These are phyloP conservation scores for Monosporascus sp. DNA, from an alignment of 2,329 filamentous ascomycete species.

Conservation along the genomic window DNA sequence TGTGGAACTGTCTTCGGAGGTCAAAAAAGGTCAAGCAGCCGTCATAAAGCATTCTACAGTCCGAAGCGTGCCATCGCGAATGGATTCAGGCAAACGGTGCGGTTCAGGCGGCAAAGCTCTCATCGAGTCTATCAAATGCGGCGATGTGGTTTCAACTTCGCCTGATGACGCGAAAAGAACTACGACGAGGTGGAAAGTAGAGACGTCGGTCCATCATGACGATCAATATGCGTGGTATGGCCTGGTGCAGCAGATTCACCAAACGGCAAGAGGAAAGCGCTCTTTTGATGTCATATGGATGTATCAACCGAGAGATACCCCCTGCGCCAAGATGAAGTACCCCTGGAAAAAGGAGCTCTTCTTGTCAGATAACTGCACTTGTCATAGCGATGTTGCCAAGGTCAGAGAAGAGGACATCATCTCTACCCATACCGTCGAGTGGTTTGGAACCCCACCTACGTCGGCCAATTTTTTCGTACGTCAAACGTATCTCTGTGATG, in stretches of 20 bases:
- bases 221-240: slow-evolving; percentile 62
- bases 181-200: slow-evolving; percentile 52
- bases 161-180: slow-evolving; percentile 39
- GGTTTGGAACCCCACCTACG: slow-evolving; percentile 45
- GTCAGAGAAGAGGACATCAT: slow-evolving; percentile 53
- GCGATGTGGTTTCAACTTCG: slow-evolving; percentile 45
- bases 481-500: slow-evolving; percentile 59
- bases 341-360: slow-evolving; percentile 71
- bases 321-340: slow-evolving; percentile 63
- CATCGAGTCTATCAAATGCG: slow-evolving; percentile 33
- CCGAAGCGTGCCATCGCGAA: neutral
- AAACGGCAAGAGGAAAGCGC: slow-evolving; percentile 27
- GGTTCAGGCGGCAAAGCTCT: slow-evolving; percentile 12
- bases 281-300: slow-evolving; percentile 68
- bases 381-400: slow-evolving; percentile 34
- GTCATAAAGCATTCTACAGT: slow-evolving; percentile 16
- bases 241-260: slow-evolving; percentile 56
- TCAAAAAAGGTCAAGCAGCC: slow-evolving; percentile 23
- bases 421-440: slow-evolving; percentile 53
- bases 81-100: neutral
- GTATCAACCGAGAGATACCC: slow-evolving; percentile 66
- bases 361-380: slow-evolving; percentile 71
- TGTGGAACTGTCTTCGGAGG: slow-evolving; percentile 21
- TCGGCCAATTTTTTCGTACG: slow-evolving; percentile 60
- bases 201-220: slow-evolving; percentile 35